Conservation (phyloP, 2,329 filamentous ascomycete genomes). For the Mariannaea sp. region DNA sequence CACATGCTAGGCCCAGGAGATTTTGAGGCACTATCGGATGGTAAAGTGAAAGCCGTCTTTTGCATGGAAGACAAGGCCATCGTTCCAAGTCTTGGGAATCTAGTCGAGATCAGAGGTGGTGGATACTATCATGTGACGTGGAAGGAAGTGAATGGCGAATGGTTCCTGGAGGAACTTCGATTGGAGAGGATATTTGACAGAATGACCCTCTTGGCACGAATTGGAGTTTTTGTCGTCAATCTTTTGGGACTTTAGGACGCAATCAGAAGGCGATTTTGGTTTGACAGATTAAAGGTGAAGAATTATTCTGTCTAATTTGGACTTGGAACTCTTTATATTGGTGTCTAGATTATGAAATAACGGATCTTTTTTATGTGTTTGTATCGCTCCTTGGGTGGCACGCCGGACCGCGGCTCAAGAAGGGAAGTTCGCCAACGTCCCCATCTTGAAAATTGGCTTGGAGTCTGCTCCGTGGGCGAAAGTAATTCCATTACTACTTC, state of each 20-base stretch:
- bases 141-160: background rate
- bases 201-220: background rate
- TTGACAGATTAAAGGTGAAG: too few species aligned
- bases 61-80: background rate
- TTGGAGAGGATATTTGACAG: background rate
- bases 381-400: too few species aligned
- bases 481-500: too few species aligned
- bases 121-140: background rate
- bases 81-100: background rate
- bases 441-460: too few species aligned
- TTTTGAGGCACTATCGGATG: background rate
- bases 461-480: too few species aligned
- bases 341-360: too few species aligned
- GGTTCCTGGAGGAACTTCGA: background rate
- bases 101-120: background rate
- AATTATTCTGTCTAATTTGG: too few species aligned
- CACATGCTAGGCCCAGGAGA: background rate
- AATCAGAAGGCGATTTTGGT: too few species aligned
- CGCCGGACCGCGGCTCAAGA: too few species aligned
- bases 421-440: too few species aligned
- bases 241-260: background rate
- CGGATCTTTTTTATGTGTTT: too few species aligned
- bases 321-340: too few species aligned
- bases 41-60: background rate
- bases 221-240: background rate